Evolutionary conservation across 2,329 filamentous ascomycete species (phyloP), one percentile per base, ranked within the genome.

Genomic region (Blastomyces percursus): DNA sequence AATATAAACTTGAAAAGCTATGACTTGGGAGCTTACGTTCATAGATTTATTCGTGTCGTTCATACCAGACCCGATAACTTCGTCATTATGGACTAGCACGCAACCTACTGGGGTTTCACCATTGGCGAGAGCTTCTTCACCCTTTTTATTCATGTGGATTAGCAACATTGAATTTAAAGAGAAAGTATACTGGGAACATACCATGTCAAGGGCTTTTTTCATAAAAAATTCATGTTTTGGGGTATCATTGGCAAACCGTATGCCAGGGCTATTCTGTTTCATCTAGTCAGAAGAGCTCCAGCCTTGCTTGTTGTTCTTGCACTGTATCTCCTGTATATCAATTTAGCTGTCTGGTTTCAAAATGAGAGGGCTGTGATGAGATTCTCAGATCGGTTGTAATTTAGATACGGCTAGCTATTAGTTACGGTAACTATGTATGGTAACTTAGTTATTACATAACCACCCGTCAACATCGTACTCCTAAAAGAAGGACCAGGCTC

Each of bases 91-190:
- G 27, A 97, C 92, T 61, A 99, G 86, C 40, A 99, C 91, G 75
- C 94, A 99, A 58, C 94, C 95, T 24, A 99, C 94, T 0, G 94
- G 94, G 1, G 95, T 97, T 78, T 99, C 94, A 69, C 96, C 92
- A 65, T 85, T 89, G 68, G 80, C 79, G 58, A 99, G 84, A 27
- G 95, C 94, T 67, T 91, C 84, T 70, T 93, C 87, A 63, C 91
- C 94, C 90, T 96, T 62, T 48, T 48, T 14, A 27, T 60, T 56
- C 61, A 46, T 38, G 61, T 51, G 64, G 21, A 42, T 57, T 57
- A 40, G 35, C 35, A 27, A n/a, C 2, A 12, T 38, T 56, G 50
- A 6, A 40, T 60, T 11, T 44, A 32, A 57, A 57, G 30, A n/a
- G 30, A 14, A 19, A 51, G 2, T 3, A 21, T 9, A 21, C 11